Evolutionary conservation across 768 basidiomycete genomes (phyloP).

Genomic region (Mrakia gelida): DNA sequence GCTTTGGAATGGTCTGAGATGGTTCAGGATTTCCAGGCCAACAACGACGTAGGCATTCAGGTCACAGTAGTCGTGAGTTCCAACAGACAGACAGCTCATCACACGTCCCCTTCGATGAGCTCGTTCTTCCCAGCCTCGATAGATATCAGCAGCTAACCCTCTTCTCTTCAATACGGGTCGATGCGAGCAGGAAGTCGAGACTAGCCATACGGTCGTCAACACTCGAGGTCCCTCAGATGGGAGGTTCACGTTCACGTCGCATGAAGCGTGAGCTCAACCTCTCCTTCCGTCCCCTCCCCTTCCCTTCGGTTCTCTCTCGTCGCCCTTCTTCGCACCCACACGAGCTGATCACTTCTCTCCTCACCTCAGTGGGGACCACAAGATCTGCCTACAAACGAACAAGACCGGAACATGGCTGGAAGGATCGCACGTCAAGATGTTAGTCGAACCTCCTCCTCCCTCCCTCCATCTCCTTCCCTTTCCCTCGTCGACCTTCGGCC

Average conservation of each 20-base stretch:
- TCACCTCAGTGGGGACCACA: conserved; percentile 68
- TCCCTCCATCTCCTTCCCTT: background rate
- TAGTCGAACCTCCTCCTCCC: background rate
- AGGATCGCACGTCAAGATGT: conserved; percentile 77
- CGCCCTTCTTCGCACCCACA: background rate
- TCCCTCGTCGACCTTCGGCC: background rate
- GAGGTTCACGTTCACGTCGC: conserved; percentile 94
- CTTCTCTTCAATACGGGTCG: no score
- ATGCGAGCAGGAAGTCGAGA: conserved; percentile 72
- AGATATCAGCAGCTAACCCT: background rate
- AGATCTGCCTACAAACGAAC: conserved; percentile 91
- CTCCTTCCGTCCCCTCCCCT: background rate
- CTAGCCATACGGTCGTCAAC: conserved; percentile 72
- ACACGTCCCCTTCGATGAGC: no score
- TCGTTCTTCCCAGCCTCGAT: background rate
- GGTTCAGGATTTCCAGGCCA: conserved; percentile 60
- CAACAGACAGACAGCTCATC: background rate
- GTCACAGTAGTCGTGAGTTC: conserved; percentile 79
- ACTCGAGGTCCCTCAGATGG: conserved; percentile 88
- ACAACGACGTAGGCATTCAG: conserved; percentile 76
- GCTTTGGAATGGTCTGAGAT: conserved; percentile 86
- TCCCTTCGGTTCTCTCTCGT: background rate
- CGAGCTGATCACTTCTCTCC: background rate
- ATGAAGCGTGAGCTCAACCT: conserved; percentile 56
- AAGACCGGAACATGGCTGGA: conserved; percentile 76